Base-by-base conservation (phyloP, 768 basidiomycete species). In the Pilatotrama ljubarskyi region DNA sequence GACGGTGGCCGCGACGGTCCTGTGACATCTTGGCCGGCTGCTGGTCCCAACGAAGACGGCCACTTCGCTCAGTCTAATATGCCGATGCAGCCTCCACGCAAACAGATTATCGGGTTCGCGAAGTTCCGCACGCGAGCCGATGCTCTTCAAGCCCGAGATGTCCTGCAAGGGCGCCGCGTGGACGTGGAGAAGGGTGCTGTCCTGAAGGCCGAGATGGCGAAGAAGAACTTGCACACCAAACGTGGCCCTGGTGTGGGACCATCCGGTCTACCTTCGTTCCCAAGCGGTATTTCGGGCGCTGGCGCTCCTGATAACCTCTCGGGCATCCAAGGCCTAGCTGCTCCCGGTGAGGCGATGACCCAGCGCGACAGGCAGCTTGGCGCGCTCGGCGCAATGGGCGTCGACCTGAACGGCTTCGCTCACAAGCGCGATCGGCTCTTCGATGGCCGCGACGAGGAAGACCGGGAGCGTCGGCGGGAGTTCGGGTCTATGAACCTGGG, bases 181-280 rank as follows among this genome's bases (percentile, higher is more conserved):
- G 97, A 98, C 68, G 85, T 91, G 32, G 91, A 98, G 74, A 94
- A 93, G 68, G 94, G 94, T 14, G 87, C 92, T 0, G 88, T 95
- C 2, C 74, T 99, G 38, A 98, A 98, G 74, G 97, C 96, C 20
- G 97, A 98, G 76, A 98, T 99, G 95, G 97, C 97, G 18, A 98
- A 98, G 85, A 99, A 99, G 83, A 98, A 99, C 70, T 75, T 99
- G 38, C 96, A 99, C 70, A 96, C 95, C 18, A 97, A 96, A 77
- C 80, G 93, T 38, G 91, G 70, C 2, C 70, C 70, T 4, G 69
- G 91, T 2, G 87, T 93, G 22, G 91, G 91, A n/a, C 66, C 69
- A 0, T 62, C 69, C 35, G 63, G 59, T 11, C 55, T 68, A 20
- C 65, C 68, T 43, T 55, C 58, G 17, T 58, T 58, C 52, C 60